Percentiles rank a stretch among this genome's conserved stretches.
phyloP scores from a whole-genome alignment of 495 filamentous ascomycete genomes.

The Penicillium verhagenii region DNA sequence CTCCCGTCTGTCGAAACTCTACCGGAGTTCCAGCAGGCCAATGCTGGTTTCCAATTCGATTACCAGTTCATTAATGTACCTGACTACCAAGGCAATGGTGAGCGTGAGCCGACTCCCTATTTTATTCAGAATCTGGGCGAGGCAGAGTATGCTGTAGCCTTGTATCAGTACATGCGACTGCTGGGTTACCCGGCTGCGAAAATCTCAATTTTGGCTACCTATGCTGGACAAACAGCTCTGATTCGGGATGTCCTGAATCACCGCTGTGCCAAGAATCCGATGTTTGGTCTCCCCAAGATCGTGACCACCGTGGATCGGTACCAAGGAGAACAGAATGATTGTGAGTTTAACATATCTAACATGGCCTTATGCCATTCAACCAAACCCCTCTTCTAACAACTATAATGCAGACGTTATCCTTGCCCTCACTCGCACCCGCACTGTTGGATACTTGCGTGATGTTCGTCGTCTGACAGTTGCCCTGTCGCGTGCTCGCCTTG shows the following conservation, averaged over 20 bases:
- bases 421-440: slow-evolving; percentile 82
- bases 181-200: slow-evolving; percentile 91
- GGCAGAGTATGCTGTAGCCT: slow-evolving; percentile 92
- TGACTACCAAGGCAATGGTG: slow-evolving; percentile 89
- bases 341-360: slow-evolving; percentile 52
- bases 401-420: slow-evolving; percentile 75
- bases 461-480: slow-evolving; percentile 93
- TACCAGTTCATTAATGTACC: slow-evolving; percentile 97
- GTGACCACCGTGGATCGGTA: slow-evolving; percentile 98
- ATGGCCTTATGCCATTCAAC: neutral
- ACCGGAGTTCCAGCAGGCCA: slow-evolving; percentile 75
- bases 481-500: slow-evolving; percentile 89
- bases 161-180: slow-evolving; percentile 97
- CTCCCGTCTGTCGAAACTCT: slow-evolving; percentile 67
- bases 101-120: slow-evolving; percentile 89
- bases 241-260: slow-evolving; percentile 88
- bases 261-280: slow-evolving; percentile 72
- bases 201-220: slow-evolving; percentile 89
- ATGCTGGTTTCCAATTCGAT: slow-evolving; percentile 88
- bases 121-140: slow-evolving; percentile 98
- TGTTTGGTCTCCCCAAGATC: slow-evolving; percentile 89
- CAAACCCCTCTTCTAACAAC: slow-evolving; percentile 21
- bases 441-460: slow-evolving; percentile 91
- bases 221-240: slow-evolving; percentile 90
- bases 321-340: slow-evolving; percentile 99